Evolutionary conservation across 768 basidiomycete species (phyloP).

Genomic region (Tricholoma terreum): DNA sequence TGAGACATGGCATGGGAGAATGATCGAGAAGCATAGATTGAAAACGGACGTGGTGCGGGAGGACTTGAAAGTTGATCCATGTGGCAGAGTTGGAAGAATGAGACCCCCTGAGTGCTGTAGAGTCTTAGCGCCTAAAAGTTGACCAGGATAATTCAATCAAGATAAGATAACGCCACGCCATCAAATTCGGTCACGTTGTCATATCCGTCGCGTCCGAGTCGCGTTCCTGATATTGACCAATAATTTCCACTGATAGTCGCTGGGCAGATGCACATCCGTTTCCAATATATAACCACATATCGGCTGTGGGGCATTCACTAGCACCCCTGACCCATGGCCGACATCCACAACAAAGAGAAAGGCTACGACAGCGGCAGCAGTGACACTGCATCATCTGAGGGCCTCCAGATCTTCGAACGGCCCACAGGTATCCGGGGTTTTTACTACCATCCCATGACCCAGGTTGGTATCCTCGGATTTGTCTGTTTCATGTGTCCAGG

Average conservation of each 20-base stretch:
- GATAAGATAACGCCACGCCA: neutral
- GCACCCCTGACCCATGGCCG: neutral
- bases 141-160: neutral
- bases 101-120: neutral
- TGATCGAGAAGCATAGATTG: neutral
- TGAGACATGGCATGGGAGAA: neutral
- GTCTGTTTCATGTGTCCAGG: conserved; percentile 50
- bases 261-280: too few relatives aligned
- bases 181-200: too few relatives aligned
- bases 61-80: neutral
- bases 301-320: too few relatives aligned
- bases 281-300: too few relatives aligned
- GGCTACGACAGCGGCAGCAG: conserved; percentile 20
- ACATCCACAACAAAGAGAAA: conserved; percentile 13
- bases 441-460: conserved; percentile 53
- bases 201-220: neutral
- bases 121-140: neutral
- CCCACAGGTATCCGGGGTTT: conserved; percentile 45
- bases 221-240: neutral
- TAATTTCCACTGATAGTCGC: too few relatives aligned
- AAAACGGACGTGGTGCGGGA: conserved; percentile 15
- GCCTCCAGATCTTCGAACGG: conserved; percentile 17
- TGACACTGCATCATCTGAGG: conserved; percentile 12
- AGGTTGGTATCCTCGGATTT: conserved; percentile 53
- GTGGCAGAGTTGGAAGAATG: neutral